Percentiles rank a stretch among this genome's conserved stretches.
Conservation (phyloP, 306 rosid species). For the Alnus rubra region DNA sequence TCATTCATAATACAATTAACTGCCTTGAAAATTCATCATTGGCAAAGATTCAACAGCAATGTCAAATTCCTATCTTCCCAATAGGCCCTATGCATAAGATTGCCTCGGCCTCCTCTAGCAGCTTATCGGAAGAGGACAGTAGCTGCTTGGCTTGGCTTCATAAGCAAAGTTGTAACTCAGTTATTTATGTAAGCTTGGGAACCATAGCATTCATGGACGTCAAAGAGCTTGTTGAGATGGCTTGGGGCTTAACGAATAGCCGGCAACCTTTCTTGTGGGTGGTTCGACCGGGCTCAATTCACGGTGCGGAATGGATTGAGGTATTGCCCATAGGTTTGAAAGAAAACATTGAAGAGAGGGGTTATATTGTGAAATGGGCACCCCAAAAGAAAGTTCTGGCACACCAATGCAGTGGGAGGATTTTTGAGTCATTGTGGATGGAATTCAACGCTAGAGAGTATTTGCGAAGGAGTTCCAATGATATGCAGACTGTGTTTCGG, state of each 20-base stretch:
- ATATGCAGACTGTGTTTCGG: constrained; percentile 43
- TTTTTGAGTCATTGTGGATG: constrained; percentile 61
- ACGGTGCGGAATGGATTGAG: constrained; percentile 23
- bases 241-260: constrained; percentile 51
- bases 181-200: constrained; percentile 49
- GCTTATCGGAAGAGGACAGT: constrained; percentile 30
- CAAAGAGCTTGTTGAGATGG: constrained; percentile 47
- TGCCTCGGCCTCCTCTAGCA: constrained; percentile 13
- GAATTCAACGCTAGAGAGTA: constrained; percentile 45
- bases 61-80: constrained; percentile 33
- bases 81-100: constrained; percentile 52
- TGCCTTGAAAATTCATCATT: no score
- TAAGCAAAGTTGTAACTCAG: constrained; percentile 19
- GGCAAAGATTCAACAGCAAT: constrained; percentile 27
- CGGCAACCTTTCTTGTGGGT: constrained; percentile 49
- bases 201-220: constrained; percentile 48
- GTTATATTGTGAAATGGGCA: constrained; percentile 48
- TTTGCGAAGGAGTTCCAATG: constrained; percentile 45
- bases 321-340: constrained; percentile 27
- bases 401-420: constrained; percentile 43
- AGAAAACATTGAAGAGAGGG: constrained; percentile 15
- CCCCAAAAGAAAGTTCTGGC: constrained; percentile 47
- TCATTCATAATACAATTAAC: no score
- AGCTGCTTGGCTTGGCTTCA: constrained; percentile 34
- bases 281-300: constrained; percentile 18